Evolutionary conservation across 352 stramenopile genomes (phyloP), one percentile per base, ranked within the genome.

Genomic region (Phytophthora cactorum): DNA sequence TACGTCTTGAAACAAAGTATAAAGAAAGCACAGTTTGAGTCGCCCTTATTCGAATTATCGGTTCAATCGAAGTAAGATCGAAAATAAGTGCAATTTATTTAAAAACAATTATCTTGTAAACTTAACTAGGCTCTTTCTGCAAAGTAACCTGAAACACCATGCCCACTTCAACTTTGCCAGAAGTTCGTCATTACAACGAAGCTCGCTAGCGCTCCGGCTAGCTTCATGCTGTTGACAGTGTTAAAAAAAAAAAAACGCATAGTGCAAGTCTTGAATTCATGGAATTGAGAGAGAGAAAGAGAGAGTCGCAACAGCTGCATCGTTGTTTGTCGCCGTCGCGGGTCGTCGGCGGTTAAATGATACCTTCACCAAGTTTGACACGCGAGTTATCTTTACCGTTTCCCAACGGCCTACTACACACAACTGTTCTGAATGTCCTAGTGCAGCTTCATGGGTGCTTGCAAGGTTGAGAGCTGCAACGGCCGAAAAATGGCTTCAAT

Each of bases 401-500:
- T 22, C 17, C 17, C 17, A 47, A 27, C 31, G 17, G 36, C 52
- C 34, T 10, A 59, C 50, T 59, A 49, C 52, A 58, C 51, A 47
- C 51, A 15, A 45, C 17, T 22, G 14, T 45, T n/a, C 3, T 22
- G 14, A 10, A 32, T 15, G 8, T 28, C 44, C 25, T 49, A 29
- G 8, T 1, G 7, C 15, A 17, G 51, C 17, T 62, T 28, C 39
- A 61, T 45, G 15, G 57, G 57, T 51, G 45, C 57, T 63, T 41
- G 55, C 49, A 12, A 25, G 17, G 14, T 25, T 29, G 43, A 17
- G 29, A 31, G 8, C n/a, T 50, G 44, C 44, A 27, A 50, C 17
- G n/a, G 5, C 15, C 31, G 28, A 61, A 22, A 22, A 22, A 0
- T 22, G 17, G 17, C 17, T 22, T 22, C 17, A 22, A 22, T 22